These are phyloP conservation scores for Petunia secreta DNA, from an alignment of 257 asterid species.

Conservation along the genomic window DNA sequence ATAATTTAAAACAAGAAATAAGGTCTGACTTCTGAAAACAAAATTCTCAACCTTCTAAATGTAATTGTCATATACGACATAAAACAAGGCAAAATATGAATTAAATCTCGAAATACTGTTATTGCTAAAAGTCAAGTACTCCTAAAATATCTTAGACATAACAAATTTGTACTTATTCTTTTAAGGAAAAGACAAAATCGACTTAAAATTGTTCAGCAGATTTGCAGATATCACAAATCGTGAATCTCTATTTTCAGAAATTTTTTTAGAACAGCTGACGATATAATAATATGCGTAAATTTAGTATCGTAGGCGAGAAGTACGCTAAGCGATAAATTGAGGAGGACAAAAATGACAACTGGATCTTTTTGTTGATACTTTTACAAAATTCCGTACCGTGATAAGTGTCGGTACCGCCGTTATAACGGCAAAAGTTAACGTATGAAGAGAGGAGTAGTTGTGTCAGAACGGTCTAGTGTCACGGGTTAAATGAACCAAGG, in stretches of 20 bases:
- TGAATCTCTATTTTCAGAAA: not conserved
- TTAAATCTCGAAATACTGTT: too few relatives aligned
- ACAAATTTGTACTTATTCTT: not conserved
- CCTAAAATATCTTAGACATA: not conserved
- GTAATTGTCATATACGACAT: too few relatives aligned
- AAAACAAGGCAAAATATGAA: too few relatives aligned
- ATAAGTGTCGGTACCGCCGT: conserved; percentile 29
- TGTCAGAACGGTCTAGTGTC: conserved; percentile 31
- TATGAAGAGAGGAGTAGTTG: not conserved
- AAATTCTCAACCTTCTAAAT: too few relatives aligned
- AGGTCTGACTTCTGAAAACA: not conserved
- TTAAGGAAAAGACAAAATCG: not conserved
- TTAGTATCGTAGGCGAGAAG: not conserved
- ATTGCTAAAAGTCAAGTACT: too few relatives aligned
- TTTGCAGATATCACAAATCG: not conserved
- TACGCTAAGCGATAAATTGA: not conserved
- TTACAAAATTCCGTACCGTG: not conserved
- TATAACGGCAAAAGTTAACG: conserved; percentile 16
- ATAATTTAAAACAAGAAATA: not conserved
- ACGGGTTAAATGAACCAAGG: conserved; percentile 23
- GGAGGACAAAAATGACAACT: conserved; percentile 11
- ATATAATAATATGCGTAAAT: not conserved
- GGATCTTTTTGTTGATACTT: conserved; percentile 1
- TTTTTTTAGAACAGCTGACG: not conserved
- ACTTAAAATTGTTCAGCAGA: not conserved